Evolutionary conservation across 2,329 filamentous ascomycete species (phyloP), one percentile per base, ranked within the genome.

Genomic region (Penicillium hesseltinei): DNA sequence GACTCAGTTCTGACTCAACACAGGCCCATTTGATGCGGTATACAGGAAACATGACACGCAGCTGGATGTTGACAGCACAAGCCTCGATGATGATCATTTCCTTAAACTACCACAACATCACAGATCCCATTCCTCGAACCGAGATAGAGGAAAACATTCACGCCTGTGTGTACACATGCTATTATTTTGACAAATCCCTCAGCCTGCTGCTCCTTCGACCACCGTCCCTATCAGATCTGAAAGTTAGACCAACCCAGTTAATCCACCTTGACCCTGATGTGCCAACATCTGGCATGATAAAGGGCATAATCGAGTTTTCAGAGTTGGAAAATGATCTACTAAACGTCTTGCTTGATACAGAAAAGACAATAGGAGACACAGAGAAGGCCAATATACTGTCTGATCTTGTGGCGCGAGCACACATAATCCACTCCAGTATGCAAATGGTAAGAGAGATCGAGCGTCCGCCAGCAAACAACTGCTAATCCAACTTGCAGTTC

Each of bases 61-160:
- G 64, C 35, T 67, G 65, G 65, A 64, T 64, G 61, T 49, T 67
- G 38, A 62, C 56, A 10, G 53, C 62, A 19, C 38, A 58, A 33
- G 64, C 65, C 15, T 63, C 59, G 0, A 51, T 54, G 8, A 48
- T 66, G 29, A 56, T 67, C 6, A 58, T 67, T 17, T 62, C 65
- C 13, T 58, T 67, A 27, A 61, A 65, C 31, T 67, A 67, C 42
- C 65, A 67, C 43, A 66, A 64, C n/a, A 65, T 67, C 40, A 65
- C 61, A 1, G 54, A 62, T 17, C 11, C 54, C 4, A 44, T 35
- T 21, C 61, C 65, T 9, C 56, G 57, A 43, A 59, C 50, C 21
- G 60, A 65, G 17, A 52, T 59, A 9, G 65, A 67, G 52, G 50
- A 62, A 49, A 62, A 61, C 7, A 62, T 67, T 3, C 64, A 65